phyloP scores from a whole-genome alignment of 2,329 filamentous ascomycete genomes.

The Monosporascus sp. region DNA sequence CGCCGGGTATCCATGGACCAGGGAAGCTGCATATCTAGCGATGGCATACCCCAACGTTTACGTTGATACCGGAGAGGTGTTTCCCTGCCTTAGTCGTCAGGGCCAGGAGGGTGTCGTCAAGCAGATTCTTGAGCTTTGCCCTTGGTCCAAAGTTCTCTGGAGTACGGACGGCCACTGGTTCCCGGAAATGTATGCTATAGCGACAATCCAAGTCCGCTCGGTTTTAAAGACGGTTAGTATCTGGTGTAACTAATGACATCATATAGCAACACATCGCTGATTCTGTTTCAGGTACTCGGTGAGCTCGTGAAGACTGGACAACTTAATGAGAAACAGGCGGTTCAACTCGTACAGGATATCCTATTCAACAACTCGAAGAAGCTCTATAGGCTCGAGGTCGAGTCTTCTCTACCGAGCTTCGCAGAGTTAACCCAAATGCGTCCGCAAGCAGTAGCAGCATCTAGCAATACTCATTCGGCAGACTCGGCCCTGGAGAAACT shows the following conservation, averaged over 20 bases:
- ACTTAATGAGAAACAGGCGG: conserved; percentile 56
- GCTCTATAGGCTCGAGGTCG: conserved; percentile 61
- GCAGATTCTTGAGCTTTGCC: conserved; percentile 70
- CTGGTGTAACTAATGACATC: background rate
- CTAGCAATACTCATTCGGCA: conserved; percentile 29
- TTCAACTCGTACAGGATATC: conserved; percentile 59
- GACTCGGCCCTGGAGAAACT: conserved; percentile 22
- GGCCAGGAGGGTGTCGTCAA: conserved; percentile 68
- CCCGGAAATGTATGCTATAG: conserved; percentile 71
- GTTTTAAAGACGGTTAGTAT: conserved; percentile 58
- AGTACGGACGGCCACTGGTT: conserved; percentile 77
- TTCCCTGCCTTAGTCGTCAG: conserved; percentile 70
- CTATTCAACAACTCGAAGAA: conserved; percentile 73
- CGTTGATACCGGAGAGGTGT: conserved; percentile 77
- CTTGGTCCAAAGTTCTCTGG: conserved; percentile 71
- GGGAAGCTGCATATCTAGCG: conserved; percentile 73
- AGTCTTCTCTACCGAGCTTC: conserved; percentile 27
- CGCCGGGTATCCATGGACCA: conserved; percentile 74
- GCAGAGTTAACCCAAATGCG: conserved; percentile 15
- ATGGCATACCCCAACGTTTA: conserved; percentile 75
- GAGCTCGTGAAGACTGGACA: conserved; percentile 63
- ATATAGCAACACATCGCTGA: background rate
- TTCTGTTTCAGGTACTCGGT: conserved; percentile 44
- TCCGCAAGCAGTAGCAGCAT: conserved; percentile 13
- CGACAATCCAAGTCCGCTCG: conserved; percentile 66